phyloP scores from a whole-genome alignment of 139 green algal species.

The Monoraphidium neglectum region DNA sequence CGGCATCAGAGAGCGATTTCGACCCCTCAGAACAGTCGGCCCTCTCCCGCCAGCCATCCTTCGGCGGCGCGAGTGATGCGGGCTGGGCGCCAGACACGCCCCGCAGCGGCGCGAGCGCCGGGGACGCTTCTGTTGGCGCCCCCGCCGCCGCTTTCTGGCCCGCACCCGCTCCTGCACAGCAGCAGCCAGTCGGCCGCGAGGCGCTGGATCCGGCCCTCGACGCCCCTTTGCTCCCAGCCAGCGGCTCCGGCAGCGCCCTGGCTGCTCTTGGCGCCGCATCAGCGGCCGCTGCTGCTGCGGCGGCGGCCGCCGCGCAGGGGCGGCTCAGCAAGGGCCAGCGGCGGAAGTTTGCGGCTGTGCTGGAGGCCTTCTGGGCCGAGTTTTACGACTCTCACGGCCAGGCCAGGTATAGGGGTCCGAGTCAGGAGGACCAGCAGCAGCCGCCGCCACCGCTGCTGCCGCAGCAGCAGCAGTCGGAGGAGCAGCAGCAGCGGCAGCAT shows the following conservation, averaged over 20 bases:
- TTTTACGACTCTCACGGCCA: slow-evolving; percentile 57
- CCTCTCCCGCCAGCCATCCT: too few species aligned
- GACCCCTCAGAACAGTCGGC: too few species aligned
- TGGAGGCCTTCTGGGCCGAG: slow-evolving; percentile 58
- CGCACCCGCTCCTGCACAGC: neutral
- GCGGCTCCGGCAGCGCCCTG: neutral
- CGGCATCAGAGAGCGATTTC: too few species aligned
- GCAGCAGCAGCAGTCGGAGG: slow-evolving; percentile 7
- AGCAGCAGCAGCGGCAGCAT: neutral
- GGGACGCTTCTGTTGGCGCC: too few species aligned
- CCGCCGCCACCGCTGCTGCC: neutral
- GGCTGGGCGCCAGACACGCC: too few species aligned
- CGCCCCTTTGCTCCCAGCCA: neutral
- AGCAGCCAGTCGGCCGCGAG: slow-evolving; percentile 19
- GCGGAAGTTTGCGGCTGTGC: slow-evolving; percentile 35
- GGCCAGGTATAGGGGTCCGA: neutral
- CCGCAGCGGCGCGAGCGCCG: too few species aligned
- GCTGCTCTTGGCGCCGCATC: neutral
- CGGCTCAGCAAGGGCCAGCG: slow-evolving; percentile 19
- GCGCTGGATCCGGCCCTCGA: neutral
- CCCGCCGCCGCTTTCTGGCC: too few species aligned
- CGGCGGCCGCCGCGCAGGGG: slow-evolving; percentile 1
- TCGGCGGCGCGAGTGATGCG: too few species aligned
- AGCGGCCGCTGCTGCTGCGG: neutral
- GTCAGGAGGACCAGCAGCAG: neutral